Conservation (phyloP, 139 green algal genomes). For the Mesotaenium endlicherianum region DNA sequence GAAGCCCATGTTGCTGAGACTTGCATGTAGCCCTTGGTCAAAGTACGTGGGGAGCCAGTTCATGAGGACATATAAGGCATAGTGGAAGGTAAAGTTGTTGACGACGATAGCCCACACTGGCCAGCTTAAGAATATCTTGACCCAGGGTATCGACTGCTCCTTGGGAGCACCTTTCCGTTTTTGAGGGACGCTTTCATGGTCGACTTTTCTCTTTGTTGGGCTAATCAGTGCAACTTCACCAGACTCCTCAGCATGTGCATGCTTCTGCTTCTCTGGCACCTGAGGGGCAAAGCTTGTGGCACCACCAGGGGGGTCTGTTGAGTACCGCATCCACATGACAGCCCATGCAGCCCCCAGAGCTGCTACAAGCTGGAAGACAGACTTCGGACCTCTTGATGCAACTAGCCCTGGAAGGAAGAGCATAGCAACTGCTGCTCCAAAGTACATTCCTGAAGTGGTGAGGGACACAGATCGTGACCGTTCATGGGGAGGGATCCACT, state of each 20-base stretch:
- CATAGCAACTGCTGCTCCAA: constrained; percentile 88
- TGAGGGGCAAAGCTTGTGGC: neutral
- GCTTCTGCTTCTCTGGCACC: neutral
- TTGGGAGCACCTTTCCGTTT: no score
- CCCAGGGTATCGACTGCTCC: constrained; percentile 63
- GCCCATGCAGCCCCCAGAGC: constrained; percentile 76
- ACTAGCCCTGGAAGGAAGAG: constrained; percentile 76
- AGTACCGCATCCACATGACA: constrained; percentile 50
- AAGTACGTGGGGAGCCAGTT: constrained; percentile 99
- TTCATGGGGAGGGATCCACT: constrained; percentile 88
- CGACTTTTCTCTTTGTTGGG: no score
- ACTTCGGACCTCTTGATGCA: constrained; percentile 55
- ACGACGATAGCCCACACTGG: constrained; percentile 92
- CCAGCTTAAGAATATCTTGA: constrained; percentile 63
- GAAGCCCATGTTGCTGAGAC: constrained; percentile 71
- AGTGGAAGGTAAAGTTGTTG: constrained; percentile 99
- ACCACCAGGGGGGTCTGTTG: constrained; percentile 37
- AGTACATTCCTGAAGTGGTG: constrained; percentile 97
- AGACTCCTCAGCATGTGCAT: neutral
- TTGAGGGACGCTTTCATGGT: no score
- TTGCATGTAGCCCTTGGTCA: constrained; percentile 75
- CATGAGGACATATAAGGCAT: constrained; percentile 97
- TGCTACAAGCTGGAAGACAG: constrained; percentile 71
- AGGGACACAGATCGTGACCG: constrained; percentile 80
- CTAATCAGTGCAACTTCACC: neutral